Conservation (phyloP, 2,329 filamentous ascomycete genomes). For the Helotiales sp. region DNA sequence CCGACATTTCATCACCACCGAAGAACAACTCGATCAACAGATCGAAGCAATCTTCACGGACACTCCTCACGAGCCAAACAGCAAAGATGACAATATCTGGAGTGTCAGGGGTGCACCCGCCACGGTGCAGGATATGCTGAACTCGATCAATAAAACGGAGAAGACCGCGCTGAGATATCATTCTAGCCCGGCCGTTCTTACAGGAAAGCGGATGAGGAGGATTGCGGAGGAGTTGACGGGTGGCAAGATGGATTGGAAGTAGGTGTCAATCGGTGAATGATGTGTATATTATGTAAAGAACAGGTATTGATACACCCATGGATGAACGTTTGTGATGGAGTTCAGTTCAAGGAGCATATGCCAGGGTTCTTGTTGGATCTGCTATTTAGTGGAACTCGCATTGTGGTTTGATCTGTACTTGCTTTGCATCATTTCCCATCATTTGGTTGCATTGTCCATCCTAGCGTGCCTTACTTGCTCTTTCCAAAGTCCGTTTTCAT, state of each 20-base stretch:
- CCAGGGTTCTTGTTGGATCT: background rate
- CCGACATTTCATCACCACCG: conserved; percentile 80
- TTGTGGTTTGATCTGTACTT: too few species aligned
- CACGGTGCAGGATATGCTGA: conserved; percentile 48
- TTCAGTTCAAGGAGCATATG: too few species aligned
- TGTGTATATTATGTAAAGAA: conserved; percentile 22
- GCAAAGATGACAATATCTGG: conserved; percentile 32
- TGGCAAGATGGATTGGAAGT: conserved; percentile 52
- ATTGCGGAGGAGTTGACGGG: conserved; percentile 68
- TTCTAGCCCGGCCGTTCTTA: conserved; percentile 36
- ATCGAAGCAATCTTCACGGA: conserved; percentile 78
- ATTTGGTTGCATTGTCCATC: too few species aligned
- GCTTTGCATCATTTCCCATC: too few species aligned
- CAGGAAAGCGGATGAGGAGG: conserved; percentile 59
- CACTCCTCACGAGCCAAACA: conserved; percentile 12
- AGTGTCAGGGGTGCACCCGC: conserved; percentile 38
- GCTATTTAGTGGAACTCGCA: too few species aligned
- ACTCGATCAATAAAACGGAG: conserved; percentile 33
- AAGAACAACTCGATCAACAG: conserved; percentile 70
- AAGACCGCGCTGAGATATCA: conserved; percentile 37
- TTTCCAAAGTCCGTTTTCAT: too few species aligned
- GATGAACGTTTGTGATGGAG: conserved; percentile 15
- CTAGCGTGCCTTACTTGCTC: too few species aligned
- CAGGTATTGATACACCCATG: conserved; percentile 7
- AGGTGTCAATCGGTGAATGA: background rate